Conservation (phyloP, 164 flowering plant species). For the Liriodendron chinense region DNA sequence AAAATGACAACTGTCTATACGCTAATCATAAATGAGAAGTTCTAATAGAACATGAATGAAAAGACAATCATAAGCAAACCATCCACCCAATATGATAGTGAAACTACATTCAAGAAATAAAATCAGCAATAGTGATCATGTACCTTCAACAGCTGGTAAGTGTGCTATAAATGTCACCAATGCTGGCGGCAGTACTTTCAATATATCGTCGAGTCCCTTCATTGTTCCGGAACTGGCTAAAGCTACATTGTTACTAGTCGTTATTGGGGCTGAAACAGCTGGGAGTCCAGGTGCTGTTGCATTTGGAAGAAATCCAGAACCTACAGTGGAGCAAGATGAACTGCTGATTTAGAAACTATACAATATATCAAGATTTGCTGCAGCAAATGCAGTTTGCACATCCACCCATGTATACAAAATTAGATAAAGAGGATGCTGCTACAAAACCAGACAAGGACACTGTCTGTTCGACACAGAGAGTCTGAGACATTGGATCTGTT, state of each 20-base stretch:
- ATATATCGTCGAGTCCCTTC: constrained; percentile 46
- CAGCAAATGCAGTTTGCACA: too few relatives aligned
- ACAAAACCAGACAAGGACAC: too few relatives aligned
- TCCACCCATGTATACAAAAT: too few relatives aligned
- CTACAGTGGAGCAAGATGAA: constrained; percentile 10
- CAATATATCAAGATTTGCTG: too few relatives aligned
- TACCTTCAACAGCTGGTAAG: constrained; percentile 83
- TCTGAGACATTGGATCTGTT: too few relatives aligned
- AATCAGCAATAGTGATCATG: neutral
- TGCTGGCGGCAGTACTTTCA: constrained; percentile 73
- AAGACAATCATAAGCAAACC: neutral
- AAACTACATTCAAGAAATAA: constrained; percentile 1
- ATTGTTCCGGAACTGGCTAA: constrained; percentile 36
- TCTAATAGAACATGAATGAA: neutral
- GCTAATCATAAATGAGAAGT: neutral
- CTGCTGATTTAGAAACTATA: too few relatives aligned
- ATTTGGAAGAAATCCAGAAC: constrained; percentile 34
- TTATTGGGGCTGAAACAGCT: constrained; percentile 38
- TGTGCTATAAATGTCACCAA: constrained; percentile 64
- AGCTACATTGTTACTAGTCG: constrained; percentile 25
- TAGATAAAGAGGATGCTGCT: too few relatives aligned
- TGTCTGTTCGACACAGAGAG: too few relatives aligned
- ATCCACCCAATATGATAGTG: neutral
- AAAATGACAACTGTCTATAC: neutral
- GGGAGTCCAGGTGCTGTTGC: constrained; percentile 38